Evolutionary conservation across 176 grass and related monocot genomes (phyloP), one percentile per base, ranked within the genome.

Genomic region (Hyparrhenia diplandra): DNA sequence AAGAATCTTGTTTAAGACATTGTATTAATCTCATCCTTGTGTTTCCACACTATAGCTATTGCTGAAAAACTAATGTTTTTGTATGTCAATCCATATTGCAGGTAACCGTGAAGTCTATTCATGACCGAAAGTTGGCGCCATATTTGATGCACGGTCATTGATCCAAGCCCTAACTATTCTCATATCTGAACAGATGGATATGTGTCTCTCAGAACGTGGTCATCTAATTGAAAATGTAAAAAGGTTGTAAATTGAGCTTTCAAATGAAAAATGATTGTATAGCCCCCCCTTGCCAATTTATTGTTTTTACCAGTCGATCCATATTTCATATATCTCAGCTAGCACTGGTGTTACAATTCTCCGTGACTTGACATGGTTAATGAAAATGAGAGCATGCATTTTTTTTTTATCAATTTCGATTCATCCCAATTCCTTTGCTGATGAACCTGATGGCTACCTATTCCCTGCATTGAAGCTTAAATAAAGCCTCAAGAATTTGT

Each of bases 151-250:
- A 4, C 81, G 29, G 65, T 92, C 92, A 2, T 63, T 94, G 71
- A 97, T 94, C 85, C 89, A 89, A 84, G 83, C 85, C 31, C 64
- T 97, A 80, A 90, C 87, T 10, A 55, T 34, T 87, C 78, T 94
- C 70, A 92, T 94, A 75, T 79, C 45, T 18, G 75, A 87, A 41
- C 71, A 54, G 5, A 62, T 55, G 47, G 47, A 82, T 23, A 29
- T 21, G 36, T 2, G 67, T 67, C 8, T 81, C 8, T 24, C 73
- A 20, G 85, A 79, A 66, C 25, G 43, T 80, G 69, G 66, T 36
- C 27, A 24, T 91, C 43, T 85, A 72, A 85, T 58, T 27, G 85
- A 86, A 79, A 91, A 86, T 84, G 66, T 73, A 60, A 74, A 88
- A 32, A n/a, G n/a, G 47, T 45, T 60, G 57, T 74, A 82, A 74